Evolutionary conservation across 2,329 filamentous ascomycete species (phyloP), one percentile per base, ranked within the genome.

Genomic region (Huntiella abstrusa): DNA sequence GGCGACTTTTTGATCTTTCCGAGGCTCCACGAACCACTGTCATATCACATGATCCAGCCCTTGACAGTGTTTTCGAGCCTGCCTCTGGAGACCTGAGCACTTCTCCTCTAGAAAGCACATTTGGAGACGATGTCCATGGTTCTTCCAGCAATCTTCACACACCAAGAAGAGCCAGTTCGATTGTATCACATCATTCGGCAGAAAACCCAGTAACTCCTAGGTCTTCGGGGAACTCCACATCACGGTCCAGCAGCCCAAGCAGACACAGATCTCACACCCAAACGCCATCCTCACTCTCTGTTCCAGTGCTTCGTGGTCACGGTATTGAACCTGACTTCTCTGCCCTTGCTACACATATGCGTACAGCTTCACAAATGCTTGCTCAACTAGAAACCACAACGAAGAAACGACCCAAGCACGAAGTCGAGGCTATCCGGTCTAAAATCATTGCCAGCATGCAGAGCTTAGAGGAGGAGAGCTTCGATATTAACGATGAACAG

Each of bases 371-470:
- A 11, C 82, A 87, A 59, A 91, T 91, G 83, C 66, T 91, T 38
- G 81, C 83, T 11, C 83, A 91, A 55, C 68, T 91, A 7, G 83
- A 91, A 49, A 74, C 80, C 2, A 88, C 81, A 16, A 80, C 80
- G 52, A 80, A 82, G 22, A 91, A 88, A 61, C 70, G 83, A 33
- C 83, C 83, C 1, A 81, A 74, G 56, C 75, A 77, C 28, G 83
- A 91, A 60, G 83, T 91, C 4, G 83, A 82, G 13, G 80, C 83
- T 5, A 91, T 91, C 58, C 73, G 84, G 54, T 77, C 82, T 36
- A 86, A 84, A 62, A 91, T 91, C 52, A 91, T 91, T 55, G 83
- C 83, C 2, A 88, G 83, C 59, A 91, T 91, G 84, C 83, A 91
- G 59, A 85, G 73, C 53, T 64, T 91, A 6, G 83, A 91, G 59